Evolutionary conservation across 768 basidiomycete genomes (phyloP).

Genomic region (Leucogyrophana mollusca): DNA sequence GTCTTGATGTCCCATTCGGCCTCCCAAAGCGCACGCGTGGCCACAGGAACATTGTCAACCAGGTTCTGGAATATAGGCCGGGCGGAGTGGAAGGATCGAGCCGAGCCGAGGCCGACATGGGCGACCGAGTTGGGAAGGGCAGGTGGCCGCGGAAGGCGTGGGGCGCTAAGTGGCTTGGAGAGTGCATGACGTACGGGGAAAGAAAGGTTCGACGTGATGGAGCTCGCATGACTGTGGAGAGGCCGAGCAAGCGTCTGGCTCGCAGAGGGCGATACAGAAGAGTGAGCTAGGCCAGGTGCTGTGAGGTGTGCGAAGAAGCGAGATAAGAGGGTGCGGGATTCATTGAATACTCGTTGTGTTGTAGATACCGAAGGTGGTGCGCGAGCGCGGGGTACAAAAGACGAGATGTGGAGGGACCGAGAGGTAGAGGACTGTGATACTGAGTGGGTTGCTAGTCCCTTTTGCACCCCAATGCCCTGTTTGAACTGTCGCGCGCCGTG

Average conservation of each 20-base stretch:
- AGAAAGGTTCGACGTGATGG: slow-evolving; percentile 57
- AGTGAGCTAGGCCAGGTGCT: slow-evolving; percentile 47
- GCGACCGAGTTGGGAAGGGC: slow-evolving; percentile 47
- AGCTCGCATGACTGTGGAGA: slow-evolving; percentile 15
- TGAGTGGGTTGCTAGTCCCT: slow-evolving; percentile 1
- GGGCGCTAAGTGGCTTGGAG: slow-evolving; percentile 40
- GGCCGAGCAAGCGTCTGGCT: slow-evolving; percentile 11
- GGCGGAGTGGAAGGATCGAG: slow-evolving; percentile 70
- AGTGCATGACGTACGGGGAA: slow-evolving; percentile 54
- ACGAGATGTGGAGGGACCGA: slow-evolving; percentile 47
- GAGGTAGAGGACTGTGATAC: slow-evolving; percentile 13
- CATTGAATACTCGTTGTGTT: slow-evolving; percentile 46
- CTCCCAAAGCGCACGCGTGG: slow-evolving; percentile 70
- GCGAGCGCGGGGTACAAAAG: slow-evolving; percentile 34
- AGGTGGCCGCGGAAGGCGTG: slow-evolving; percentile 59
- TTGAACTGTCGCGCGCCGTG: slow-evolving; percentile 24
- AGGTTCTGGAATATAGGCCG: slow-evolving; percentile 80
- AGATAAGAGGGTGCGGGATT: slow-evolving; percentile 54
- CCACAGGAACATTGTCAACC: slow-evolving; percentile 77
- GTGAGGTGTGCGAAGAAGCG: slow-evolving; percentile 57
- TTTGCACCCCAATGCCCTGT: slow-evolving; percentile 16
- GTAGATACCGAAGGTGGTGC: slow-evolving; percentile 30
- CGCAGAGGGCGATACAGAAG: slow-evolving; percentile 13
- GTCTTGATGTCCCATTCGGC: slow-evolving; percentile 65
- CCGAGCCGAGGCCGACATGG: slow-evolving; percentile 75